Evolutionary conservation across 495 filamentous ascomycete species (phyloP).

Genomic region (Sporormia fimetaria): DNA sequence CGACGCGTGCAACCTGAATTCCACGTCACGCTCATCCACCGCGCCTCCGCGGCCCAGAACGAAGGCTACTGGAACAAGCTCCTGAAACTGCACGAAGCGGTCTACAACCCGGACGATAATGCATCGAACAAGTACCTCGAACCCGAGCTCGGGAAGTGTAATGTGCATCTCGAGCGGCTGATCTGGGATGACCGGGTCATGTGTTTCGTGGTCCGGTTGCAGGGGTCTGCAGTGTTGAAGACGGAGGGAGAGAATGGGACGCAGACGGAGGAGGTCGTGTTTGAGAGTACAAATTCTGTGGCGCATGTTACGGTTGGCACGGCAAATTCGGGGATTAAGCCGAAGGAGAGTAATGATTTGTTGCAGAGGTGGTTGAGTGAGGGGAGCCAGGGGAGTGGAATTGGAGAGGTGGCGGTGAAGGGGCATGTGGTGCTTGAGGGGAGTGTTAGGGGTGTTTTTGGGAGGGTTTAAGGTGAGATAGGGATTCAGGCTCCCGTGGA

Average conservation of each 20-base stretch:
- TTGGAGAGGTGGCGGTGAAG: constrained; percentile 31
- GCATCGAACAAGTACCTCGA: constrained; percentile 16
- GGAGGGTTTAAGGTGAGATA: constrained; percentile 12
- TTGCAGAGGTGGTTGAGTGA: constrained; percentile 53
- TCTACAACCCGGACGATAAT: constrained; percentile 5
- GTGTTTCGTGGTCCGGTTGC: constrained; percentile 70
- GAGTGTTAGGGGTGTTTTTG: constrained; percentile 32
- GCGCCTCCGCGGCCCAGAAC: constrained; percentile 44
- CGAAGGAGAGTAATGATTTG: constrained; percentile 85
- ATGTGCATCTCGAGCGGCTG: constrained; percentile 52
- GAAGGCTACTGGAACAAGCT: constrained; percentile 64
- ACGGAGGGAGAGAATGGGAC: constrained; percentile 7
- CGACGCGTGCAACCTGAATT: constrained; percentile 74
- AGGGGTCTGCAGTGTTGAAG: constrained; percentile 25
- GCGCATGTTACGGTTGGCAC: constrained; percentile 89
- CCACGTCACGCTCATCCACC: constrained; percentile 90
- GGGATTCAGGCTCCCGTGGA: too few species aligned
- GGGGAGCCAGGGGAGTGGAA: constrained; percentile 42
- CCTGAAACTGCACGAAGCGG: constrained; percentile 24
- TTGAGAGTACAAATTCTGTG: constrained; percentile 64
- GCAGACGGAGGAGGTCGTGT: constrained; percentile 37
- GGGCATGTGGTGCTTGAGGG: constrained; percentile 34
- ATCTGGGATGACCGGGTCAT: constrained; percentile 77
- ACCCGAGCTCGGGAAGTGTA: constrained; percentile 40
- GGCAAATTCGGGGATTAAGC: constrained; percentile 57